phyloP scores from a whole-genome alignment of 2,329 filamentous ascomycete genomes.

The Grosmannia clavigera region DNA sequence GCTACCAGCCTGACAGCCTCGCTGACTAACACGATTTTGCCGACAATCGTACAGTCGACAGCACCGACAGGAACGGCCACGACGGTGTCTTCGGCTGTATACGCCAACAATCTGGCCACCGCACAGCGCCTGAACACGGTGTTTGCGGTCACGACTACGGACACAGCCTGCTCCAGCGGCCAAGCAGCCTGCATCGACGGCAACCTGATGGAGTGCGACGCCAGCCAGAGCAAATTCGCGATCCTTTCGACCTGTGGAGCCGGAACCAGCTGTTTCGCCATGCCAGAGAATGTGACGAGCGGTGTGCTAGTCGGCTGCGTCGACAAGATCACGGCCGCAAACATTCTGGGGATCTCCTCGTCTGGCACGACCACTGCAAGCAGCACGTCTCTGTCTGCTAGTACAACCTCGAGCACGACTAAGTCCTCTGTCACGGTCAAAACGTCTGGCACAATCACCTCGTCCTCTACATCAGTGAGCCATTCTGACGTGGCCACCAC shows the following conservation, averaged over 20 bases:
- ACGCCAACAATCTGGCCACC: constrained; percentile 31
- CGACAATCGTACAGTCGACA: constrained; percentile 26
- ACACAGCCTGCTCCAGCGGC: constrained; percentile 31
- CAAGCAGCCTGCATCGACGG: constrained; percentile 42
- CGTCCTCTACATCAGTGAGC: background rate
- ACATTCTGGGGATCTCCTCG: constrained; percentile 24
- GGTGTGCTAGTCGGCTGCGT: constrained; percentile 39
- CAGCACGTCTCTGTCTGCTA: background rate
- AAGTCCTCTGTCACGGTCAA: background rate
- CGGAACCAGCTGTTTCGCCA: constrained; percentile 34
- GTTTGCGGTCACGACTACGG: constrained; percentile 29
- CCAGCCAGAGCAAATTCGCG: constrained; percentile 25
- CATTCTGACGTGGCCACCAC: background rate
- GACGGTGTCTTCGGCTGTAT: constrained; percentile 26
- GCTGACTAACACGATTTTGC: constrained; percentile 23
- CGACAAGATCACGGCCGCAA: constrained; percentile 25
- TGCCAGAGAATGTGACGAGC: constrained; percentile 36
- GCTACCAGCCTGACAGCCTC: constrained; percentile 23
- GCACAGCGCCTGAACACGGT: constrained; percentile 34
- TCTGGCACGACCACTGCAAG: background rate
- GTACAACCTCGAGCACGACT: background rate
- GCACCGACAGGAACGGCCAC: constrained; percentile 21
- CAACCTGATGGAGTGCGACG: constrained; percentile 32
- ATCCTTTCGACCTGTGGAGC: constrained; percentile 23
- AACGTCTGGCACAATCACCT: background rate